These are phyloP conservation scores for Fomes fomentarius DNA, from an alignment of 1,284 basidiomycete genomes.

Conservation along the genomic window DNA sequence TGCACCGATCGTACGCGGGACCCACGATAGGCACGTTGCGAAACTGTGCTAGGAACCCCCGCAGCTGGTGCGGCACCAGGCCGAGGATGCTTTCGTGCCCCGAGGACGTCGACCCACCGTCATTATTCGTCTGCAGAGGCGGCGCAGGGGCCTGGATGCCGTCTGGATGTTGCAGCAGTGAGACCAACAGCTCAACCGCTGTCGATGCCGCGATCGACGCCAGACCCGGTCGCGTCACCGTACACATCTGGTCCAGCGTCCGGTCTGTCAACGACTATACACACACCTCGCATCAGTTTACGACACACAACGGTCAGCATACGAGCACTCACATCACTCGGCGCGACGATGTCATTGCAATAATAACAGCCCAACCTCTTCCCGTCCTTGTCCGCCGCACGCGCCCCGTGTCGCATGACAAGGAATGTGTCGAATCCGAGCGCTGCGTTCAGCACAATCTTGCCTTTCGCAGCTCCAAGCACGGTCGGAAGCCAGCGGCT, in stretches of 20 bases:
- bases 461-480: conserved; percentile 80
- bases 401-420: conserved; percentile 94
- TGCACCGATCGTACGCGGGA: conserved; percentile 87
- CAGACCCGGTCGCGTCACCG: conserved; percentile 95
- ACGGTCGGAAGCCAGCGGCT: conserved; percentile 96
- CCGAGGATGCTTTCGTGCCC: conserved; percentile 70
- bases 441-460: conserved; percentile 95
- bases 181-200: conserved; percentile 91
- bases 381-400: conserved; percentile 41
- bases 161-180: conserved; percentile 87
- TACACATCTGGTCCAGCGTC: conserved; percentile 99
- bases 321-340: conserved; percentile 79
- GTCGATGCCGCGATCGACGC: conserved; percentile 91
- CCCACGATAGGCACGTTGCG: conserved; percentile 84
- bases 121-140: conserved; percentile 45
- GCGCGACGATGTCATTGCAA: conserved; percentile 98
- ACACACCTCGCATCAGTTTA: no score
- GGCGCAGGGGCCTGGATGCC: conserved; percentile 74
- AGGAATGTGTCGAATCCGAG: conserved; percentile 96
- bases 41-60: conserved; percentile 90
- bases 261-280: conserved; percentile 91
- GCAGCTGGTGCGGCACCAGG: conserved; percentile 90
- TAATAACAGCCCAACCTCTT: conserved; percentile 89
- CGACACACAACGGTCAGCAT: no score
- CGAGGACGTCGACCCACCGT: conserved; percentile 32